A percentile compares a stretch with the other conserved stretches of the same genome.
phyloP scores from a whole-genome alignment of 192 early-diverging fungal genomes.

The Cetraspora pellucida region DNA sequence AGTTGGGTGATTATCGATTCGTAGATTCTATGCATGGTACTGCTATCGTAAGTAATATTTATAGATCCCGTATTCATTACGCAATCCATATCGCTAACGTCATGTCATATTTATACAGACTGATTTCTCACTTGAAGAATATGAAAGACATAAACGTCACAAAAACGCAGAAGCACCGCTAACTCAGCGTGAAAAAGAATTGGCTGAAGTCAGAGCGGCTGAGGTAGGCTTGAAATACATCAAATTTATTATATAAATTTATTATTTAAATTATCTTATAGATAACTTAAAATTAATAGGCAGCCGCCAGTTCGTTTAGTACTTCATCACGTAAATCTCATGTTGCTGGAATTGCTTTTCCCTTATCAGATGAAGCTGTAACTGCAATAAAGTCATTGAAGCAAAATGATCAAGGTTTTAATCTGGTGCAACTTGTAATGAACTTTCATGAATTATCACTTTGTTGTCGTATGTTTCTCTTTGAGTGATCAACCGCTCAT shows the following conservation, averaged over 20 bases:
- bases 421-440: slow-evolving; percentile 64
- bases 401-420: slow-evolving; percentile 45
- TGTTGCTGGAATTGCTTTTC: slow-evolving; percentile 66
- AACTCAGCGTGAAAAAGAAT: slow-evolving; percentile 83
- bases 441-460: background rate
- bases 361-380: slow-evolving; percentile 60
- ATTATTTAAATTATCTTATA: background rate
- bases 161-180: slow-evolving; percentile 74
- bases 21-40: slow-evolving; percentile 85
- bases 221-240: slow-evolving; percentile 50
- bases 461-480: too few species aligned
- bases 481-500: too few species aligned
- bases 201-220: slow-evolving; percentile 62
- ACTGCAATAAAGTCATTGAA: slow-evolving; percentile 61
- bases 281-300: slow-evolving; percentile 39
- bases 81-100: background rate
- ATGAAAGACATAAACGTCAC: slow-evolving; percentile 61
- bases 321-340: slow-evolving; percentile 63
- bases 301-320: slow-evolving; percentile 54
- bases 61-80: background rate
- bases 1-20: slow-evolving; percentile 81
- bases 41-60: slow-evolving; percentile 47
- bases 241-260: background rate
- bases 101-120: slow-evolving; percentile 37
- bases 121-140: slow-evolving; percentile 70